Evolutionary conservation across 345 rosid genomes (phyloP), one percentile per base, ranked within the genome.

Genomic region (Citrus australasica): DNA sequence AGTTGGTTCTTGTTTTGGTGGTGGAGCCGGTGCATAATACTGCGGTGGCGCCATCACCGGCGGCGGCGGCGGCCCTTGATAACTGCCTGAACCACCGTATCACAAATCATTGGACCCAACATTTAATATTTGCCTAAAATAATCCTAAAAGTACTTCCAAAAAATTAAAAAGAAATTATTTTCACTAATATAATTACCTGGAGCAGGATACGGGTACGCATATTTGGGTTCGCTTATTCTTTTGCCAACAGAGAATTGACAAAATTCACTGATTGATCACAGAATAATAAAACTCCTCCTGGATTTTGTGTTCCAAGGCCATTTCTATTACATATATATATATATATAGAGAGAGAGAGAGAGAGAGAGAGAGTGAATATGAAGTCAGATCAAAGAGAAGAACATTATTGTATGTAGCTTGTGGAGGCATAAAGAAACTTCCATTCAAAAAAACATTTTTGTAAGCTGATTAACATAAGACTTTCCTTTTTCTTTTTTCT

Each of bases 1-100:
- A 62, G 87, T 85, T 22, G 82, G 72, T 69, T 93, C 80, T 32
- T 40, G 67, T 33, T 63, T 27, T 27, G 85, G 90, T 4, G 83
- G 85, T 3, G 87, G 88, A 16, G 86, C 84, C 33, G 90, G 59
- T 37, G 78, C 79, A 70, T 90, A 88, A 53, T 90, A 85, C 24
- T 80, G 90, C 0, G 88, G 91, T 4, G 92, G 90, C 13, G 85
- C 89, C 87, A 85, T 89, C n/a, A 92, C 92, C 24, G 89, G 88
- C 0, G 93, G 93, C 6, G 37, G 37, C 37, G 38, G 38, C 14
- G 59, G 60, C 16, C 82, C 79, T 62, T 71, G 76, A 56, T 87
- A 83, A 40, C 63, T 61, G 9, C 83, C 85, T 81, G 64, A 77
- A 63, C 19, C 62, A 58, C 13, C 62, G 24, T 6, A 1, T 60